Percentiles rank a stretch among this genome's conserved stretches.
Conservation (phyloP, 371 early-diverging fungal genomes). For the Apophysomyces trapeziformis region DNA sequence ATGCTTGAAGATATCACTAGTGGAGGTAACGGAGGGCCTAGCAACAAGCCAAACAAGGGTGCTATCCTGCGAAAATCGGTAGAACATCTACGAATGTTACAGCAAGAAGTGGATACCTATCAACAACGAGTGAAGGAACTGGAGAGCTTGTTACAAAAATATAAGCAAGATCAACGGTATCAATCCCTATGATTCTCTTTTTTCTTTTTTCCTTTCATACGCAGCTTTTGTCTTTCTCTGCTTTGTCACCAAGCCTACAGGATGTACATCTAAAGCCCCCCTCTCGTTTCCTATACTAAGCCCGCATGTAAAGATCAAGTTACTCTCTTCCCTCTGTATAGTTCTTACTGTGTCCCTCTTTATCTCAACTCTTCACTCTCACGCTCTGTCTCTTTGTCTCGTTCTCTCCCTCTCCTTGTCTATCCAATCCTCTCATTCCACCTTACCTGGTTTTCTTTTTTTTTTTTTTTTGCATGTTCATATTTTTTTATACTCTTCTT, state of each 20-base stretch:
- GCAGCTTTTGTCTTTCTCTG: neutral
- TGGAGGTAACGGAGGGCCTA: constrained; percentile 67
- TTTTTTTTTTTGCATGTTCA: neutral
- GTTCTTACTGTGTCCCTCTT: neutral
- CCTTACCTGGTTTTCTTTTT: neutral
- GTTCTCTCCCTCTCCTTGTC: neutral
- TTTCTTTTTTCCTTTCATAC: neutral
- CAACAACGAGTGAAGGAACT: constrained; percentile 70
- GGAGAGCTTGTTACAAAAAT: constrained; percentile 49
- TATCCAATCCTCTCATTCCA: neutral
- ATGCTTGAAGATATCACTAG: constrained; percentile 65
- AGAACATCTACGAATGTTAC: constrained; percentile 84
- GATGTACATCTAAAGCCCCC: neutral
- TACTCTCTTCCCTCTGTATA: neutral
- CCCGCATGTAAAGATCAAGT: neutral
- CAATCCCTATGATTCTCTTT: neutral
- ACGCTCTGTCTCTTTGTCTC: neutral
- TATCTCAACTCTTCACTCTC: neutral
- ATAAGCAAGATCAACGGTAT: constrained; percentile 18
- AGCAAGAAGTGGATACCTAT: constrained; percentile 63
- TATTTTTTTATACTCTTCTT: constrained; percentile 2
- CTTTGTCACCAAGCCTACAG: neutral
- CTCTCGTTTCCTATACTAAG: constrained; percentile 12
- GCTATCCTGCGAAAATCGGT: constrained; percentile 85
- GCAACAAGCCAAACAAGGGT: constrained; percentile 86